Base-by-base conservation (phyloP, 768 basidiomycete genomes). In the Podaxis mareebaensis region DNA sequence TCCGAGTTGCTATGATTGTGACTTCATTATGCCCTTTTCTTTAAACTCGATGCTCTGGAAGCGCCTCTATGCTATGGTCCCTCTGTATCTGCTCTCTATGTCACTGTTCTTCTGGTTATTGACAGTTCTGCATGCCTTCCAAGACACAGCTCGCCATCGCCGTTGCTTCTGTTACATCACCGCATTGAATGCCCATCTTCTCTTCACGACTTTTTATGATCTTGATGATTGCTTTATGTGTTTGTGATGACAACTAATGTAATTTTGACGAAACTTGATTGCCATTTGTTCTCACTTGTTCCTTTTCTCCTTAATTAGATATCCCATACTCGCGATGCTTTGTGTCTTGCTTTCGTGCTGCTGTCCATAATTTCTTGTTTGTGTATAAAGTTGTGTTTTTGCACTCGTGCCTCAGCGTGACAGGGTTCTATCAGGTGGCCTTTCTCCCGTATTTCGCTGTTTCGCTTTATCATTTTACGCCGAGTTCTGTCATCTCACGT, bases 301-400 rank as follows among this genome's bases (percentile, higher is more conserved):
- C 28, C 28, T 44, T 44, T 17, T 42, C 17, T 8, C 17, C 26
- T 44, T n/a, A 40, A 39, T 33, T 46, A 33, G 24, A 58, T 58
- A 30, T 22, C 26, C 42, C 5, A 10, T 20, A 22, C 20, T 26
- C 22, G 36, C 33, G 44, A 52, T 53, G 51, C 49, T 60, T 52
- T 60, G 59, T 60, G 59, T 53, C 59, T 60, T 53, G 59, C 51
- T 60, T 33, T 52, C 48, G 30, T 38, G 36, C 36, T 52, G 36
- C 38, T 60, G 48, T 52, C 30, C 24, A 60, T 39, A 39, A 17
- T 39, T 60, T 60, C 38, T 52, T 51, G 58, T 33, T 26, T 60
- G 36, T 60, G 5, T 36, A 57, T 57, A 57, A 6, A 8, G 39
- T 57, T 40, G 28, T 46, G 24, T 44, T 26, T 57, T 56, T 11